Base-by-base conservation (phyloP, 1,284 basidiomycete species). In the Fomitopsis pinicola region DNA sequence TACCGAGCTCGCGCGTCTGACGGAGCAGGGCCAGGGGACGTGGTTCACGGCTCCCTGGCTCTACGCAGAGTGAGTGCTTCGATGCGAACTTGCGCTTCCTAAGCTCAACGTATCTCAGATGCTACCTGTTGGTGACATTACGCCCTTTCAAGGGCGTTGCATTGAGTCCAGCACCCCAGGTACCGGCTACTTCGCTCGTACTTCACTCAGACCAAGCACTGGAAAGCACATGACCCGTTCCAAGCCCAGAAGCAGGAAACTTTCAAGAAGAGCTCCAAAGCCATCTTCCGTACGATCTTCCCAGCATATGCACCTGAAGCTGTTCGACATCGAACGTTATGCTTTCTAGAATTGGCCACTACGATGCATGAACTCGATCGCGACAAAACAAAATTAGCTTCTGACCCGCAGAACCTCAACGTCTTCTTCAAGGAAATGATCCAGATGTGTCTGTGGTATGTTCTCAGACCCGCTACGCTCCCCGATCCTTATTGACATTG, bases 1-100 rank as follows among this genome's bases (percentile, higher is more conserved):
- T 66, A 71, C 77, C 0, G 88, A 92, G 65, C 78, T 98, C 12
- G 75, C 75, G 2, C 71, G 74, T 1, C 78, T 91, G 2, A 76
- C 74, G 0, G 69, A 77, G 12, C 73, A 79, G 1, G 77, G 80
- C 1, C 81, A 85, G 63, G 82, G 88, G 66, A 92, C 89, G 0
- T 99, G 97, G 97, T 95, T 95, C 72, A 90, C 85, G 1, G 87
- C 92, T 8, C 92, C 95, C 4, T 98, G 96, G 95, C 81, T 99
- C 14, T 98, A 85, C 72, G 93, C 95, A 62, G 97, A 98, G 86
- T 97, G 79, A 12, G 52, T 22, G 12, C 26, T 3, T 55, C n/a
- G 2, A 6, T 22, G 36, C 10, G 35, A 30, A 36, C 7, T n/a
- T 28, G 30, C 0, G 30, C 5, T 19, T 40, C 14, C 44, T 61